phyloP scores from a whole-genome alignment of 2,329 filamentous ascomycete species.

The Nigrospora osmanthi region DNA sequence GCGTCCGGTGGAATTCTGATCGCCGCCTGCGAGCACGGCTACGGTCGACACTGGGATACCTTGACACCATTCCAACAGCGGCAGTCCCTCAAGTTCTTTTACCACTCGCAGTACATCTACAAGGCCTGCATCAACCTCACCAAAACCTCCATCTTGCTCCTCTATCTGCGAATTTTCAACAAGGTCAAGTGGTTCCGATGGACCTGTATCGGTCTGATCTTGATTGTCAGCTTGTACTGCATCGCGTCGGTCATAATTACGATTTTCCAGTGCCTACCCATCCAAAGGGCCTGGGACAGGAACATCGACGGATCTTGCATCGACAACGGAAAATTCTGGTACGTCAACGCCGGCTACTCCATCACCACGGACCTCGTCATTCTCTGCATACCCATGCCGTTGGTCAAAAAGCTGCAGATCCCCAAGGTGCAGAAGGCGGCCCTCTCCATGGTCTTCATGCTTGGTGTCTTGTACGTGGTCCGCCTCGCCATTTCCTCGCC shows the following conservation, averaged over 20 bases:
- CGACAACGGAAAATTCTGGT: conserved; percentile 30
- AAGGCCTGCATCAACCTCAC: conserved; percentile 23
- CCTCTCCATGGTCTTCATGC: conserved; percentile 29
- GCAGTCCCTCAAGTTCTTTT: conserved; percentile 21
- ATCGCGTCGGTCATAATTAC: conserved; percentile 17
- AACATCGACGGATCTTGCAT: conserved; percentile 21
- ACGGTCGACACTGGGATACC: conserved; percentile 14
- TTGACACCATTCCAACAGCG: conserved; percentile 11
- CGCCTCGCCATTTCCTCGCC: background rate
- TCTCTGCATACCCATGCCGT: conserved; percentile 29
- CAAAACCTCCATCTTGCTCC: conserved; percentile 21
- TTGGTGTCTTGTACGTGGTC: conserved; percentile 30
- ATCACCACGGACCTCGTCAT: conserved; percentile 32
- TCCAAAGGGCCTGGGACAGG: conserved; percentile 20
- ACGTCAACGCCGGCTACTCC: conserved; percentile 30
- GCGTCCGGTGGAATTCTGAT: conserved; percentile 15
- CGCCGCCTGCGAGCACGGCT: conserved; percentile 18
- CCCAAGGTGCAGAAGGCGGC: conserved; percentile 27
- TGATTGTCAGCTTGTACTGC: conserved; percentile 15
- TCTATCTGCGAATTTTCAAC: conserved; percentile 23
- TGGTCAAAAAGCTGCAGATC: conserved; percentile 29
- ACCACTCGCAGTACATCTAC: conserved; percentile 23
- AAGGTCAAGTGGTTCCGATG: conserved; percentile 19
- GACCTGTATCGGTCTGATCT: conserved; percentile 15
- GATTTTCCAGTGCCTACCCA: conserved; percentile 22